A percentile compares a stretch with the other conserved stretches of the same genome.
These are phyloP conservation scores for Hymenoscyphus linearis DNA, from an alignment of 2,329 filamentous ascomycete species.

Conservation along the genomic window DNA sequence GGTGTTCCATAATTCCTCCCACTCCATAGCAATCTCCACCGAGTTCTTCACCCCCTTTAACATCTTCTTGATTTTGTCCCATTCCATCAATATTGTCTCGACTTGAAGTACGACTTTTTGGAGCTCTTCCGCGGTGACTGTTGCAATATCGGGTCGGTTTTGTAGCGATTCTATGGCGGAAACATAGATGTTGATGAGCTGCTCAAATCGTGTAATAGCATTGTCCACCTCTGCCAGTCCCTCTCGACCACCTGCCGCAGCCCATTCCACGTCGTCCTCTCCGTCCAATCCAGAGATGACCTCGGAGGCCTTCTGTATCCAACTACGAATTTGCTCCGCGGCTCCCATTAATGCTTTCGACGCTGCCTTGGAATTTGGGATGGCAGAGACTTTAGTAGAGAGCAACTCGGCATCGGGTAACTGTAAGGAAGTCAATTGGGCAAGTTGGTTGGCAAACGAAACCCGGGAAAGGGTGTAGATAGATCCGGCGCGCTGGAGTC, in stretches of 20 bases:
- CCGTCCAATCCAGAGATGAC: conserved; percentile 86
- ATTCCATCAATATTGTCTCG: conserved; percentile 79
- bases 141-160: conserved; percentile 66
- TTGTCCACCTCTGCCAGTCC: conserved; percentile 68
- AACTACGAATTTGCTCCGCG: conserved; percentile 86
- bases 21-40: conserved; percentile 97
- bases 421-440: conserved; percentile 84
- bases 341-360: conserved; percentile 78
- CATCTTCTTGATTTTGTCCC: conserved; percentile 73
- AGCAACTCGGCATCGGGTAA: conserved; percentile 81
- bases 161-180: conserved; percentile 91
- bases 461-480: conserved; percentile 90
- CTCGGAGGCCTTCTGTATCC: conserved; percentile 89
- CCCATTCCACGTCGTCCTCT: conserved; percentile 97
- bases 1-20: conserved; percentile 94
- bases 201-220: conserved; percentile 79
- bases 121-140: conserved; percentile 66
- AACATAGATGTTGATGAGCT: conserved; percentile 87
- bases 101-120: conserved; percentile 77
- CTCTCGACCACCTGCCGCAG: conserved; percentile 77
- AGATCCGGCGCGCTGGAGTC: conserved; percentile 68
- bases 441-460: conserved; percentile 89
- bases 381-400: conserved; percentile 75
- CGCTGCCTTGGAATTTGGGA: conserved; percentile 79
- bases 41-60: conserved; percentile 79